Base-by-base conservation (phyloP, 768 basidiomycete species). In the Serendipita indica region DNA sequence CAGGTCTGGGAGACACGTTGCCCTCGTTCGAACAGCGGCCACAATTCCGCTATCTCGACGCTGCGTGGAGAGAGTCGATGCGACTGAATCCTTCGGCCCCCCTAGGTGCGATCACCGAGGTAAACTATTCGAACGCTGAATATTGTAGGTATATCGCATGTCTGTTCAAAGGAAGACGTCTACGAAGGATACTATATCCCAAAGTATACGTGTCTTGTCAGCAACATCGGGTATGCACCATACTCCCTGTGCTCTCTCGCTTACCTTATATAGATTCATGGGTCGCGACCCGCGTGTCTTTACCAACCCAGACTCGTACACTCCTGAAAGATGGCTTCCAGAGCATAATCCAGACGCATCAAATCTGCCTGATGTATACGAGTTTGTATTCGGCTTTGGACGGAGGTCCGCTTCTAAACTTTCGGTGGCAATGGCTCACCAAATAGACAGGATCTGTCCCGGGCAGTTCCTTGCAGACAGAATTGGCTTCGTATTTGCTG, bases 101-200 rank as follows among this genome's bases (percentile, higher is more conserved):
- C 13, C 1, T 30, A 35, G 56, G 56, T 39, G n/a, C n/a, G n/a
- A n/a, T 5, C 16, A 5, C 16, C 16, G 6, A 6, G 5, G 41
- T 25, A 18, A 43, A 43, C 16, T 43, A 43, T n/a, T n/a, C n/a
- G n/a, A n/a, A n/a, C n/a, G n/a, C n/a, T n/a, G n/a, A n/a, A n/a
- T n/a, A n/a, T n/a, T n/a, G n/a, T n/a, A n/a, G n/a, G n/a, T n/a
- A n/a, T 34, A 1, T 16, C 34, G 10, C 34, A 34, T 57, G 16
- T 30, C 13, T 13, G 14, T 14, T 20, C 30, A 14, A 14, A 39
- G 34, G 56, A 57, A 13, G 56, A 39, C 34, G 56, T n/a, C 13
- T 39, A 57, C 16, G 34, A 34, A 16, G 28, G 28, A 14, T 62
- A 54, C 34, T 65, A 58, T 46, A 64, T 66, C 37, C 64, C 64